Evolutionary conservation across 2,329 filamentous ascomycete species (phyloP), one percentile per base, ranked within the genome.

Genomic region (Fusarium gaditjirri): DNA sequence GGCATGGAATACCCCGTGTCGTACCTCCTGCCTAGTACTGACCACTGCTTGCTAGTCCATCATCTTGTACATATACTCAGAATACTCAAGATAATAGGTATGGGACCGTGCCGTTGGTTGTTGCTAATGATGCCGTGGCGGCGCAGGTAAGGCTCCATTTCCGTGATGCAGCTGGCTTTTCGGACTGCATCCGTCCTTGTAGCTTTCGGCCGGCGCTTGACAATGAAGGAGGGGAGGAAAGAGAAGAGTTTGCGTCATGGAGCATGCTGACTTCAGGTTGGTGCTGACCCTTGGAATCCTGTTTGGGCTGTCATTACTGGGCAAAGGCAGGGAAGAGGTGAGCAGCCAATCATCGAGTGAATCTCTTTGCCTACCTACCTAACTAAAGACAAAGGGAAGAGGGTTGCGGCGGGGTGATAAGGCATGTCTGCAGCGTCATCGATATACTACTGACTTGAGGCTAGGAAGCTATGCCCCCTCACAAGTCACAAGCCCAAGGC

Each of bases 81-180:
- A 56, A 35, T 53, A 59, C 35, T 41, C 27, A 23, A 47, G 36
- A 44, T 19, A 35, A 23, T 43, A 43, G 21, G 29, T 21, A 47
- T 35, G 19, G 35, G n/a, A 31, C 36, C 44, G 44, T 39, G 39
- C 56, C 19, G n/a, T 57, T 58, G 41, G 64, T 63, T 66, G 70
- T 54, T 61, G 46, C 57, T 53, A 46, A 68, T 76, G 73, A 75
- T 76, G 75, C 52, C 59, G 71, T 76, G 68, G 75, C 73, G 73
- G 68, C 61, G 63, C 54, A 29, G 21, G 50, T 39, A 54, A 39
- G 56, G 36, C 42, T 38, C 49, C 44, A 56, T 56, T 62, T 49
- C 42, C 47, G 57, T 69, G 43, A 49, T 75, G 54, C 36, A 61
- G 56, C 59, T 59, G 52, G 60, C 50, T 49, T 68, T 36, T 41